A percentile compares a stretch with the other conserved stretches of the same genome.
phyloP scores from a whole-genome alignment of 306 rosid genomes.

The Ammopiptanthus mongolicus region DNA sequence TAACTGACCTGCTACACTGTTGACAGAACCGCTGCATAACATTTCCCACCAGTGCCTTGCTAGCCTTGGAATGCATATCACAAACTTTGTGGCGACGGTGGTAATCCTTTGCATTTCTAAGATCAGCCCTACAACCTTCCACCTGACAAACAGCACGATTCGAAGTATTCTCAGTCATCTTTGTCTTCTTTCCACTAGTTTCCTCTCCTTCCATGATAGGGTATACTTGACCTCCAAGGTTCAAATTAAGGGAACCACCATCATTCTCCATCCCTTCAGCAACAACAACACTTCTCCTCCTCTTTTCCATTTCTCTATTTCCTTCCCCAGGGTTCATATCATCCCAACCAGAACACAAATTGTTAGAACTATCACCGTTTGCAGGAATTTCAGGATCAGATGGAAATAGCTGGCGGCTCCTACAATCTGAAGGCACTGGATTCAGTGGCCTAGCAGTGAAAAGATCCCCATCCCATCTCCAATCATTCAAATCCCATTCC shows the following conservation, averaged over 20 bases:
- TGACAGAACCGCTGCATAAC: constrained; percentile 94
- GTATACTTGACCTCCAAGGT: constrained; percentile 65
- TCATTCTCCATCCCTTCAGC: constrained; percentile 53
- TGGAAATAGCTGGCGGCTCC: constrained; percentile 54
- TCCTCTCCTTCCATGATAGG: constrained; percentile 59
- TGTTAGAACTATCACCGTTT: constrained; percentile 41
- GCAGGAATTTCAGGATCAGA: constrained; percentile 42
- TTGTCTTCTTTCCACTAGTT: constrained; percentile 71
- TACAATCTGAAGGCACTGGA: constrained; percentile 53
- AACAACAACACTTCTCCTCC: constrained; percentile 42
- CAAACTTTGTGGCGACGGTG: constrained; percentile 89
- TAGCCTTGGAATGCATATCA: constrained; percentile 81
- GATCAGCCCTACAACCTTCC: constrained; percentile 86
- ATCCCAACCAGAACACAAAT: constrained; percentile 49
- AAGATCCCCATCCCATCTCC: constrained; percentile 96
- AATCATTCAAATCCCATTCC: constrained; percentile 91
- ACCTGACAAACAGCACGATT: constrained; percentile 87
- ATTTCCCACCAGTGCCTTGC: constrained; percentile 68
- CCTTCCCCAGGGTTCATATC: constrained; percentile 41
- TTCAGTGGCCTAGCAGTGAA: constrained; percentile 59
- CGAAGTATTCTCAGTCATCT: constrained; percentile 49
- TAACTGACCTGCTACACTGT: constrained; percentile 93
- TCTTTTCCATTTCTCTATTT: constrained; percentile 63
- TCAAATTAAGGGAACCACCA: constrained; percentile 55
- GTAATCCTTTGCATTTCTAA: constrained; percentile 76